Evolutionary conservation across 306 rosid genomes (phyloP), one percentile per base, ranked within the genome.

Genomic region (Sphenostylis stenocarpa): DNA sequence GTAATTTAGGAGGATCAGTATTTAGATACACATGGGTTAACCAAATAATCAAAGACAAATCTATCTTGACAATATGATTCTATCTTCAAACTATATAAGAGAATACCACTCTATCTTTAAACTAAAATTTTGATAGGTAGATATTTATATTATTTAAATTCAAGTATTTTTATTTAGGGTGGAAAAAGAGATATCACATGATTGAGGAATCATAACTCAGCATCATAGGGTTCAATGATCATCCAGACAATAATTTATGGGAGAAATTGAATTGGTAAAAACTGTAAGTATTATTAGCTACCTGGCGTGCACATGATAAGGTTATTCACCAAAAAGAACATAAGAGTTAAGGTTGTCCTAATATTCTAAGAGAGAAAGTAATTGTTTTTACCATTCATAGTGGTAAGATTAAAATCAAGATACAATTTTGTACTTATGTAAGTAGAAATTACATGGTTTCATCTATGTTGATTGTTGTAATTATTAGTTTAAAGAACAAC

Each of bases 101-200:
- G n/a, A n/a, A n/a, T n/a, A n/a, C n/a, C n/a, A n/a, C n/a, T n/a
- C n/a, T n/a, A n/a, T n/a, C n/a, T n/a, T n/a, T n/a, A n/a, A n/a
- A n/a, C n/a, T n/a, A n/a, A n/a, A n/a, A n/a, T n/a, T n/a, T n/a
- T n/a, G n/a, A n/a, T n/a, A n/a, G n/a, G n/a, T n/a, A n/a, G n/a
- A n/a, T n/a, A n/a, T n/a, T n/a, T n/a, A n/a, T n/a, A n/a, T n/a
- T n/a, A n/a, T n/a, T n/a, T n/a, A n/a, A n/a, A n/a, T n/a, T n/a
- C n/a, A n/a, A n/a, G n/a, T n/a, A n/a, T n/a, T n/a, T n/a, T n/a
- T 29, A 31, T 21, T 31, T 61, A 7, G 12, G 21, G 16, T 3
- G 45, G 10, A 8, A 15, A 62, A 34, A 10, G 45, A 55, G 19
- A 67, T 21, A 69, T 57, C 76, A 78, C 58, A 77, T 41, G 75